Evolutionary conservation across 805 yeast genomes (phyloP).

Genomic region (Lachancea waltii): DNA sequence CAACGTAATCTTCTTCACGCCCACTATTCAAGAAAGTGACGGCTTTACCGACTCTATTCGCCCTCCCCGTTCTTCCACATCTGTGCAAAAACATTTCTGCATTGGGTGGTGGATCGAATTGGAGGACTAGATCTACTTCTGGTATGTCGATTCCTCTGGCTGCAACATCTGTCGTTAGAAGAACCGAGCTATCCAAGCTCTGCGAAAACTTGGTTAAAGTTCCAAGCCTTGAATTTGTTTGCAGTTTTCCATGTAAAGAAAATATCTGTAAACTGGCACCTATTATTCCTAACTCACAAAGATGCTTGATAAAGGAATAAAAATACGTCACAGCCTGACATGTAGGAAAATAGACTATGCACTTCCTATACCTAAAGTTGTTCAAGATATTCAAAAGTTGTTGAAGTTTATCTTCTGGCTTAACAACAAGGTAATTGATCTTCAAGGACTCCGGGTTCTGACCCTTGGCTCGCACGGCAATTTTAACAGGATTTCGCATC

Average conservation of each 20-base stretch:
- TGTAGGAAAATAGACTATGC: constrained; percentile 89
- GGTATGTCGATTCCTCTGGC: constrained; percentile 96
- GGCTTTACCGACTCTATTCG: constrained; percentile 77
- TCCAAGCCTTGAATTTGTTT: constrained; percentile 70
- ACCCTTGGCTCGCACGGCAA: constrained; percentile 59
- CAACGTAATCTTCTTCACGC: constrained; percentile 75
- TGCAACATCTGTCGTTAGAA: constrained; percentile 96
- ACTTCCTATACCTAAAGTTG: constrained; percentile 58
- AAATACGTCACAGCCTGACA: constrained; percentile 78
- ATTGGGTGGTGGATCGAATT: constrained; percentile 90
- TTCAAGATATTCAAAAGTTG: constrained; percentile 47
- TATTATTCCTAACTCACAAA: constrained; percentile 30
- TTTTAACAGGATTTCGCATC: constrained; percentile 84
- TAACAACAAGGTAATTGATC: constrained; percentile 51
- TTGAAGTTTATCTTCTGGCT: constrained; percentile 58
- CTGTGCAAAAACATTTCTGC: constrained; percentile 89
- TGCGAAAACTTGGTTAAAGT: constrained; percentile 59
- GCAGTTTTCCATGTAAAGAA: constrained; percentile 87
- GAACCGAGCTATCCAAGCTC: constrained; percentile 44
- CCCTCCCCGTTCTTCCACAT: constrained; percentile 93
- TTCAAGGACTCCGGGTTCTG: constrained; percentile 57
- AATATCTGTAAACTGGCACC: constrained; percentile 39
- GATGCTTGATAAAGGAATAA: constrained; percentile 45
- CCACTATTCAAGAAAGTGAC: constrained; percentile 66
- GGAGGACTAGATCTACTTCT: constrained; percentile 90